Conservation (phyloP, 352 stramenopile species). For the Thraustotheca clavata region DNA sequence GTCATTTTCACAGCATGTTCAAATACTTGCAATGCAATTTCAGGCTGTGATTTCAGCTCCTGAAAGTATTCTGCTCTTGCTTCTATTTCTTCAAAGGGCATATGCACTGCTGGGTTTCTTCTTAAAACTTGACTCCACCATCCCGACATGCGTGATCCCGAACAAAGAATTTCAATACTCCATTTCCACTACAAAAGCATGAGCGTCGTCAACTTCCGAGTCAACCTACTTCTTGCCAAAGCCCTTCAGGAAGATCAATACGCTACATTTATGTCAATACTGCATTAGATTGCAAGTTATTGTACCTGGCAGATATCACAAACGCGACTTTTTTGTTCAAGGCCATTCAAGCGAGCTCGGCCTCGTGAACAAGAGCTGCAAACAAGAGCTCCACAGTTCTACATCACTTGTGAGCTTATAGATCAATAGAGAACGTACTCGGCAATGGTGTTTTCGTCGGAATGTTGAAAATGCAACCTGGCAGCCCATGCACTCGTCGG, state of each 20-base stretch:
- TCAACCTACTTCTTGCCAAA: constrained; percentile 17
- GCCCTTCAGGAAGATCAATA: not conserved
- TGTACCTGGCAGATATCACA: constrained; percentile 21
- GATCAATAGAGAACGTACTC: constrained; percentile 1
- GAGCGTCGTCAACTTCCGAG: not conserved
- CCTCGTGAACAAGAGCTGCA: constrained; percentile 16
- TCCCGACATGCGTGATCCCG: not conserved
- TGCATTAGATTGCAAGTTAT: too few relatives aligned
- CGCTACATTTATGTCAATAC: constrained; percentile 2
- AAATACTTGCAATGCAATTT: not conserved
- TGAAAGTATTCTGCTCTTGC: not conserved
- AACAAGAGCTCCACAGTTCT: constrained; percentile 17
- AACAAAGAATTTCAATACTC: constrained; percentile 16
- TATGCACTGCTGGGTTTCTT: not conserved
- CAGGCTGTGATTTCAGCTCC: not conserved
- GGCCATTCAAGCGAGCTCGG: constrained; percentile 1
- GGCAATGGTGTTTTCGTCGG: constrained; percentile 19
- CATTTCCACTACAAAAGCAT: constrained; percentile 11
- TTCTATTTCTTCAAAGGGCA: constrained; percentile 14
- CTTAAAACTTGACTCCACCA: constrained; percentile 17
- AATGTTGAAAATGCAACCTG: constrained; percentile 6
- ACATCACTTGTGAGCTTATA: not conserved
- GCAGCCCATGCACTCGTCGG: constrained; percentile 18
- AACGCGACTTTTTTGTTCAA: constrained; percentile 11
- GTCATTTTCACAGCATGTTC: not conserved